Percentiles rank a stretch among this genome's conserved stretches.
Evolutionary conservation across 2,329 filamentous ascomycete species (phyloP).

Genomic region (Fusarium sp.): DNA sequence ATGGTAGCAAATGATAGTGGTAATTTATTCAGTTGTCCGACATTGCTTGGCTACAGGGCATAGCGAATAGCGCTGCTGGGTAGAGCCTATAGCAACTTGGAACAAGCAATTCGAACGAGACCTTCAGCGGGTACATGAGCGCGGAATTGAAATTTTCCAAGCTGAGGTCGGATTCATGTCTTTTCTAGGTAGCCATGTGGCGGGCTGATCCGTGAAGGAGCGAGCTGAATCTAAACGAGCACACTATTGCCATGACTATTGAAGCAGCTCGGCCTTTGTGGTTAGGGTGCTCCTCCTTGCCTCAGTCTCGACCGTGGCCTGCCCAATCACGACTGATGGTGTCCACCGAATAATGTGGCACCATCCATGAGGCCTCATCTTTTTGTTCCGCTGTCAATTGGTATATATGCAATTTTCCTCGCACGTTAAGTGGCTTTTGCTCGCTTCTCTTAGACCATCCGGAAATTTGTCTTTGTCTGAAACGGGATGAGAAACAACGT

Average conservation of each 20-base stretch:
- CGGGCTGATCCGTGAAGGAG: conserved; percentile 8
- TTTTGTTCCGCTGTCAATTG: not conserved
- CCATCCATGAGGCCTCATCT: not conserved
- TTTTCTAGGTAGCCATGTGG: not conserved
- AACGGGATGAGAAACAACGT: conserved; percentile 2
- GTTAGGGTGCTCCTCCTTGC: not conserved
- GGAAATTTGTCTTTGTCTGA: not conserved
- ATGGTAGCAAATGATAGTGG: not conserved
- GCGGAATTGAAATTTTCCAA: not conserved
- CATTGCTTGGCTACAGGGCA: not conserved
- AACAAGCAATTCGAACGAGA: not conserved
- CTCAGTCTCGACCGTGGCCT: not conserved
- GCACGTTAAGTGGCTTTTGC: not conserved
- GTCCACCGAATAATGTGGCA: not conserved
- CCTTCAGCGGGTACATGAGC: not conserved
- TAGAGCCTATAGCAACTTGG: not conserved
- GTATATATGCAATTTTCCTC: not conserved
- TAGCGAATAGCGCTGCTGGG: not conserved
- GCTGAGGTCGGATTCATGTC: not conserved
- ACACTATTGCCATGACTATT: conserved; percentile 14
- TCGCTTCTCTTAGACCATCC: not conserved
- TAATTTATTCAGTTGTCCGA: not conserved
- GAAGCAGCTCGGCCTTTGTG: conserved; percentile 15
- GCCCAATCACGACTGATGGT: not conserved
- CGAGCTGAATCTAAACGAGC: conserved; percentile 4